phyloP scores from a whole-genome alignment of 2,329 filamentous ascomycete species.

The Xylaria sp. region DNA sequence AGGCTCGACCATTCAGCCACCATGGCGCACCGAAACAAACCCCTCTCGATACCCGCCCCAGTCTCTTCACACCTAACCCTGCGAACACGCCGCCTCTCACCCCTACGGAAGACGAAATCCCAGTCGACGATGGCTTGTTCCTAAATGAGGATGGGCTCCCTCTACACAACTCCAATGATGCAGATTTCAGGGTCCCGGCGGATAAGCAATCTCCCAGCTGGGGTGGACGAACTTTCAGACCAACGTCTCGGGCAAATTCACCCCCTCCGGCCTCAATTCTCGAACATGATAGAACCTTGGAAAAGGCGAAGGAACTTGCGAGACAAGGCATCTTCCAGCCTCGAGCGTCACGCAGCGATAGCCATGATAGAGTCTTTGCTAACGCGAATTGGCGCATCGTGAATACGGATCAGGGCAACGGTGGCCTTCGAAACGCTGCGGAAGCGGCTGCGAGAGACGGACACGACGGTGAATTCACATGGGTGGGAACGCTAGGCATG shows the following conservation, averaged over 20 bases:
- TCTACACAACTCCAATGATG: slow-evolving; percentile 64
- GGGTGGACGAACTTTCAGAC: slow-evolving; percentile 81
- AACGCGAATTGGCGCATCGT: slow-evolving; percentile 86
- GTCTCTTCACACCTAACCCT: slow-evolving; percentile 62
- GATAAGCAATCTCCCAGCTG: slow-evolving; percentile 82
- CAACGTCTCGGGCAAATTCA: slow-evolving; percentile 77
- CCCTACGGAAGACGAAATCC: slow-evolving; percentile 59
- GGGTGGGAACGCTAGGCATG: slow-evolving; percentile 93
- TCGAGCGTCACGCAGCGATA: slow-evolving; percentile 66
- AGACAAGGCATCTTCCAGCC: slow-evolving; percentile 69
- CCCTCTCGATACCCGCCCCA: slow-evolving; percentile 57
- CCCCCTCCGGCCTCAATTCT: slow-evolving; percentile 81
- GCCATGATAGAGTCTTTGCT: slow-evolving; percentile 76
- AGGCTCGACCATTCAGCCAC: slow-evolving; percentile 43
- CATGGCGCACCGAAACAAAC: slow-evolving; percentile 47
- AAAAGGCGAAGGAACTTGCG: slow-evolving; percentile 68
- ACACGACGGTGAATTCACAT: slow-evolving; percentile 79
- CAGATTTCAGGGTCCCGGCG: slow-evolving; percentile 69
- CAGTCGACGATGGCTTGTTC: slow-evolving; percentile 55
- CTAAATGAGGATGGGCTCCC: slow-evolving; percentile 68
- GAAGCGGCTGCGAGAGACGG: slow-evolving; percentile 79
- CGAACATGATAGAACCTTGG: slow-evolving; percentile 69
- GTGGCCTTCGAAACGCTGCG: slow-evolving; percentile 88
- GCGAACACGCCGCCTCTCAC: slow-evolving; percentile 67
- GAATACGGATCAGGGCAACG: slow-evolving; percentile 90